Evolutionary conservation across 2,329 filamentous ascomycete species (phyloP), one percentile per base, ranked within the genome.

Genomic region (Fusarium caatingaense): DNA sequence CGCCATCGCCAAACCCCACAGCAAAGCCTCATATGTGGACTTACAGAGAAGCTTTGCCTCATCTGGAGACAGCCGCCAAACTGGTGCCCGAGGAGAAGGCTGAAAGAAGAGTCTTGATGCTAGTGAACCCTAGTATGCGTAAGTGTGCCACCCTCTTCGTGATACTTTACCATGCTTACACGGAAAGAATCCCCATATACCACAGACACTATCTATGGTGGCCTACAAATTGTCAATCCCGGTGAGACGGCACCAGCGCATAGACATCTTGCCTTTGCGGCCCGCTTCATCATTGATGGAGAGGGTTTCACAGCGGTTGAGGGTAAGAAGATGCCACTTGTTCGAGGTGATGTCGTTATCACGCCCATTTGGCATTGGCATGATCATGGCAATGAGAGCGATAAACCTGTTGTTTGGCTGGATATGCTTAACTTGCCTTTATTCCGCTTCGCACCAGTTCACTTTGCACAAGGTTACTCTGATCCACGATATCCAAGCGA

Each of bases 351-450:
- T 66, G 84, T 89, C 2, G 85, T 89, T 16, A 76, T 88, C 1
- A 89, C 87, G 0, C 87, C 86, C 0, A 84, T 81, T 0, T 89
- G 87, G 87, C 84, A 87, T 71, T 89, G 85, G 82, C 87, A 88
- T 64, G 87, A 89, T 63, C 87, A 89, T 60, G 87, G 87, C 5
- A 88, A 88, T 49, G 86, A 89, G 60, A 84, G 86, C 11, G 78
- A 80, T 2, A 80, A 80, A 2, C 85, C 86, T 0, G 84, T 88
- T 74, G 83, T 89, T 28, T 89, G 87, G 87, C 78, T 89, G 2
- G 87, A 89, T 71, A 85, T 83, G 6, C 74, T 89, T 2, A 85
- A 89, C 75, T 73, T 89, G 3, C 86, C 87, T 0, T 76, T 81
- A 5, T 88, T 86, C 71, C 77, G 79, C 2, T 83, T 83, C 64